Percentiles rank a stretch among this genome's conserved stretches.
Evolutionary conservation across 306 rosid species (phyloP).

Genomic region (Corylus heterophylla): DNA sequence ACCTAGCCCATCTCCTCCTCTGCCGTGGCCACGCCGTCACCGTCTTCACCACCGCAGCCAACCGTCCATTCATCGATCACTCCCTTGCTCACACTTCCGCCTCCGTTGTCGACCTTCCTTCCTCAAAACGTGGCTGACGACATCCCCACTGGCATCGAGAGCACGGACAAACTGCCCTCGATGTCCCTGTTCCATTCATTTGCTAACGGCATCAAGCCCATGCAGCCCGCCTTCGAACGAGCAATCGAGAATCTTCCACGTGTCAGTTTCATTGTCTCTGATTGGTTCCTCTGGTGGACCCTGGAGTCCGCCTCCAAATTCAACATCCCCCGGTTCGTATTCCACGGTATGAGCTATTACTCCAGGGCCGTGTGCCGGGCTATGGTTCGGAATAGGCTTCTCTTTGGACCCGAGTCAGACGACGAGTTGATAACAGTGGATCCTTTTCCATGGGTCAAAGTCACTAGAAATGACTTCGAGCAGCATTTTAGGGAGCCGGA

Average conservation of each 20-base stretch:
- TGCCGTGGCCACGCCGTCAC: slow-evolving; percentile 30
- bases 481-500: background rate
- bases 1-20: slow-evolving; percentile 41
- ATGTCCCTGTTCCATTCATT: slow-evolving; percentile 24
- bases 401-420: slow-evolving; percentile 2
- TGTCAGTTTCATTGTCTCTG: slow-evolving; percentile 43
- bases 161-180: slow-evolving; percentile 35
- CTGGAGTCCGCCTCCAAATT: slow-evolving; percentile 38
- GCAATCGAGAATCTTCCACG: slow-evolving; percentile 27
- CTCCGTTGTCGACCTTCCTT: slow-evolving; percentile 36
- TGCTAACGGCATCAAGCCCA: slow-evolving; percentile 28
- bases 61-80: slow-evolving; percentile 34
- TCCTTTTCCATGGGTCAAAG: slow-evolving; percentile 35
- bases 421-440: slow-evolving; percentile 23
- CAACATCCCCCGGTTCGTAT: slow-evolving; percentile 24
- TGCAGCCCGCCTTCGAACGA: slow-evolving; percentile 44
- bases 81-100: slow-evolving; percentile 28
- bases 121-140: slow-evolving; percentile 23
- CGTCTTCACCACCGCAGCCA: slow-evolving; percentile 41
- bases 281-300: slow-evolving; percentile 56
- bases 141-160: slow-evolving; percentile 41
- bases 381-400: background rate
- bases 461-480: slow-evolving; percentile 21
- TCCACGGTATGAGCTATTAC: slow-evolving; percentile 31
- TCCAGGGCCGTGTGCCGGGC: background rate